Conservation (phyloP, 176 grass and related monocot genomes). For the Oryza meyeriana region DNA sequence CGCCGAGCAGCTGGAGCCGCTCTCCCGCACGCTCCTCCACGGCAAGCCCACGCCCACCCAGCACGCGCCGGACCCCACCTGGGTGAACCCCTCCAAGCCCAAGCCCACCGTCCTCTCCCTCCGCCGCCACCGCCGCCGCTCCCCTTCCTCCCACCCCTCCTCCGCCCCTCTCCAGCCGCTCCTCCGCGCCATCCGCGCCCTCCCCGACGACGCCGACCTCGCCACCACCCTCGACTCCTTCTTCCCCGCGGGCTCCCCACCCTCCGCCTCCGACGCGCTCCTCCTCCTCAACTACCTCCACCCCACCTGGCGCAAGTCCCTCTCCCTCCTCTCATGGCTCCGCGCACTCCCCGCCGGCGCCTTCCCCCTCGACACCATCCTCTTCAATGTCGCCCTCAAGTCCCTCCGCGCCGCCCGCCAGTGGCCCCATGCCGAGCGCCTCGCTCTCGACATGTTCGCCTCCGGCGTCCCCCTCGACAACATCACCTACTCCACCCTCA, state of each 20-base stretch:
- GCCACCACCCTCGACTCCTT: constrained; percentile 35
- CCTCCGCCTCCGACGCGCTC: constrained; percentile 57
- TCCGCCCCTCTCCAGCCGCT: constrained; percentile 38
- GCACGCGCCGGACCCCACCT: constrained; percentile 47
- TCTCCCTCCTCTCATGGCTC: constrained; percentile 64
- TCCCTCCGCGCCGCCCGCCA: constrained; percentile 62
- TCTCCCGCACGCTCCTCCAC: constrained; percentile 66
- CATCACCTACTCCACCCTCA: constrained; percentile 93
- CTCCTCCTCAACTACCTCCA: constrained; percentile 76
- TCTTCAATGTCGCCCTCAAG: constrained; percentile 88
- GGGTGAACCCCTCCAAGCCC: constrained; percentile 79
- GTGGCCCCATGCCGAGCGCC: constrained; percentile 56
- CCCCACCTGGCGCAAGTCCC: constrained; percentile 55
- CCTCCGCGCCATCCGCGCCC: constrained; percentile 47
- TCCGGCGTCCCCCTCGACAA: constrained; percentile 65
- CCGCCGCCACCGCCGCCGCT: constrained; percentile 55
- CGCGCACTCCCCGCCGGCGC: constrained; percentile 15
- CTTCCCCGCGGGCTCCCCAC: constrained; percentile 37
- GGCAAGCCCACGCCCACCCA: constrained; percentile 34
- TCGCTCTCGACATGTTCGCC: constrained; percentile 69
- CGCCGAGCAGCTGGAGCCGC: constrained; percentile 67
- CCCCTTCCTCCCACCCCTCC: constrained; percentile 33
- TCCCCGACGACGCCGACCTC: constrained; percentile 47
- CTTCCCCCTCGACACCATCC: constrained; percentile 58
- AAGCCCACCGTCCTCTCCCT: constrained; percentile 73